Evolutionary conservation across 352 stramenopile species (phyloP).

Genomic region (Phytophthora hybrid): DNA sequence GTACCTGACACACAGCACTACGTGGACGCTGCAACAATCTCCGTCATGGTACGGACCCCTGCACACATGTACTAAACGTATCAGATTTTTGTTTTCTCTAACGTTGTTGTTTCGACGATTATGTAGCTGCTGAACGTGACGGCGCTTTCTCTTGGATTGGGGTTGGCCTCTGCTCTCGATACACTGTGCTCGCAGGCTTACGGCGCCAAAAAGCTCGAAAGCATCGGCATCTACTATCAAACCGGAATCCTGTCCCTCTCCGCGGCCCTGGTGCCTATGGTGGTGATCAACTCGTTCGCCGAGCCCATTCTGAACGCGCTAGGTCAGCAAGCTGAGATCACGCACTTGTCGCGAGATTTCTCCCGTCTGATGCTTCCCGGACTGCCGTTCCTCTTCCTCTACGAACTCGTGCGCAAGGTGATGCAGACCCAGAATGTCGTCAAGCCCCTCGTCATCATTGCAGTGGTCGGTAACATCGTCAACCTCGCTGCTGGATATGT

Average conservation of each 20-base stretch:
- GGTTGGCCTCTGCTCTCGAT: conserved; percentile 72
- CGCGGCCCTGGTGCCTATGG: conserved; percentile 50
- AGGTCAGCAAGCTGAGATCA: conserved; percentile 52
- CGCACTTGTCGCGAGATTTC: conserved; percentile 60
- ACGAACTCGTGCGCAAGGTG: conserved; percentile 81
- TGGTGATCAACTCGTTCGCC: conserved; percentile 62
- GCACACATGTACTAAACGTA: too few species aligned
- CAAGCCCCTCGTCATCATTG: conserved; percentile 69
- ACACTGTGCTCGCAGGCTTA: conserved; percentile 75
- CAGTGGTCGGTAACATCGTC: conserved; percentile 64
- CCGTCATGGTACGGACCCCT: conserved; percentile 53
- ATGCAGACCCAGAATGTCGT: conserved; percentile 79
- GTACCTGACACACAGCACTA: conserved; percentile 58
- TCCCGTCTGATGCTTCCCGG: conserved; percentile 64
- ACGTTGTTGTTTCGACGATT: not conserved
- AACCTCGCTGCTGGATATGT: conserved; percentile 65
- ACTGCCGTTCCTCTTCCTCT: conserved; percentile 75
- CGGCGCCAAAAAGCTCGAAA: conserved; percentile 57
- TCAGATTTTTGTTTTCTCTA: not conserved
- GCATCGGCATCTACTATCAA: conserved; percentile 83
- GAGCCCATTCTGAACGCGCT: conserved; percentile 50
- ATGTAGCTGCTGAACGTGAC: conserved; percentile 67
- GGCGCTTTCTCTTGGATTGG: conserved; percentile 62
- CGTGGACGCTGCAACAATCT: conserved; percentile 61
- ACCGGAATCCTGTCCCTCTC: conserved; percentile 61